phyloP scores from a whole-genome alignment of 208 protist genomes.

The Porcisia hertigi region DNA sequence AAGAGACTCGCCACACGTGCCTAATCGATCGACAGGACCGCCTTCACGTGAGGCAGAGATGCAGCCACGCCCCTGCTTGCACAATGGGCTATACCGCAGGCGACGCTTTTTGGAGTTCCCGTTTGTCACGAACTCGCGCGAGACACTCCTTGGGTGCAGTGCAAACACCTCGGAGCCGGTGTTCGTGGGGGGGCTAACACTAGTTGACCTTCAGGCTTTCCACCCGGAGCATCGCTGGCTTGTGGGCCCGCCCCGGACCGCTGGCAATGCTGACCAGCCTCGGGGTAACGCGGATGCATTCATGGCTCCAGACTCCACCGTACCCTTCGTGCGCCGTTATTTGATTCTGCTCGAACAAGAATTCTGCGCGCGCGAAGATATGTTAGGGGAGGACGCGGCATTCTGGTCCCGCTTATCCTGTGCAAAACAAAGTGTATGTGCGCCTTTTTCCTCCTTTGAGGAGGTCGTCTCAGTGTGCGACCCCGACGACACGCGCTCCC shows the following conservation, averaged over 20 bases:
- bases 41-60: background rate
- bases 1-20: background rate
- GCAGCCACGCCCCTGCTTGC: background rate
- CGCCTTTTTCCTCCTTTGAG: background rate
- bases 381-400: background rate
- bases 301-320: conserved; percentile 14
- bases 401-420: conserved; percentile 3
- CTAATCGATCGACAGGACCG: background rate
- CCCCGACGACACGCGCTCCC: background rate
- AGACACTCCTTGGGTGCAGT: conserved; percentile 22
- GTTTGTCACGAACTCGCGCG: conserved; percentile 22
- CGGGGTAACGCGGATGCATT: background rate
- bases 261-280: background rate
- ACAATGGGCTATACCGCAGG: conserved; percentile 4
- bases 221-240: conserved; percentile 30
- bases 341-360: conserved; percentile 26
- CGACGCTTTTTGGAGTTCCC: conserved; percentile 24
- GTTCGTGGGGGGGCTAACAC: conserved; percentile 12
- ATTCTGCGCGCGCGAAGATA: background rate
- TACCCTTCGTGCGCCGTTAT: conserved; percentile 28
- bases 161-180: background rate
- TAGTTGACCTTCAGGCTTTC: conserved; percentile 29
- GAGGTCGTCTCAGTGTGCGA: background rate
- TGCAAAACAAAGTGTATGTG: background rate
- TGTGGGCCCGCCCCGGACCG: conserved; percentile 12